Evolutionary conservation across 805 yeast genomes (phyloP).

Genomic region (Lipomyces chichibuensis): DNA sequence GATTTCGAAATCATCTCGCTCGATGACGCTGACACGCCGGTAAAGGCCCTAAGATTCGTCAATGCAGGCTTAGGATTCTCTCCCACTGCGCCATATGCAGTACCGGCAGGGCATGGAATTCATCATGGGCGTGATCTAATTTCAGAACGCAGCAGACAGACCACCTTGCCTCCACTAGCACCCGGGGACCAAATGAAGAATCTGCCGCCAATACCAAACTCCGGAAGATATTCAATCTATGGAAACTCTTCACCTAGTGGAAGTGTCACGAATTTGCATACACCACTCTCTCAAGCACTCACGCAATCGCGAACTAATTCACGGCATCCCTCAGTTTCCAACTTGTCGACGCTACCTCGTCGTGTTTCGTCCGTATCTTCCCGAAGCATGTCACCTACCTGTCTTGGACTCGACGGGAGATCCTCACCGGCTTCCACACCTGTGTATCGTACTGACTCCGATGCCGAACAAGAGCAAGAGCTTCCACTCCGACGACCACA

Average conservation of each 20-base stretch:
- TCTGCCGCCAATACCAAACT: slow-evolving; percentile 11
- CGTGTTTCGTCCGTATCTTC: neutral
- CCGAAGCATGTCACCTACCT: neutral
- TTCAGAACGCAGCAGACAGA: slow-evolving; percentile 4
- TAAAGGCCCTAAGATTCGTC: neutral
- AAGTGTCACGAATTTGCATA: slow-evolving; percentile 11
- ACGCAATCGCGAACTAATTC: neutral
- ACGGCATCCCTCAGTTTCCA: slow-evolving; percentile 4
- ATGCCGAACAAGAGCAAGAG: neutral
- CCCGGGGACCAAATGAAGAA: slow-evolving; percentile 7
- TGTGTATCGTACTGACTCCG: neutral
- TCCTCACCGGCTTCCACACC: neutral
- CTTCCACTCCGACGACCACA: slow-evolving; percentile 22
- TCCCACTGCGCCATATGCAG: slow-evolving; percentile 3
- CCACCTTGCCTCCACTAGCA: neutral
- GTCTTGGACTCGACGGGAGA: neutral
- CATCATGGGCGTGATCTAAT: neutral
- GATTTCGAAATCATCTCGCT: slow-evolving; percentile 29
- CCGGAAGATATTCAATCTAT: slow-evolving; percentile 18
- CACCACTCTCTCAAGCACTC: slow-evolving; percentile 11
- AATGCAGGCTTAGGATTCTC: neutral
- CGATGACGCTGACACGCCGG: slow-evolving; percentile 6
- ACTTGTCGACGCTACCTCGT: neutral
- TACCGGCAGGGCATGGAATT: neutral
- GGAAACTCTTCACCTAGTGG: slow-evolving; percentile 12